Evolutionary conservation across 2,329 filamentous ascomycete species (phyloP), one percentile per base, ranked within the genome.

Genomic region (Sporothrix pallida): DNA sequence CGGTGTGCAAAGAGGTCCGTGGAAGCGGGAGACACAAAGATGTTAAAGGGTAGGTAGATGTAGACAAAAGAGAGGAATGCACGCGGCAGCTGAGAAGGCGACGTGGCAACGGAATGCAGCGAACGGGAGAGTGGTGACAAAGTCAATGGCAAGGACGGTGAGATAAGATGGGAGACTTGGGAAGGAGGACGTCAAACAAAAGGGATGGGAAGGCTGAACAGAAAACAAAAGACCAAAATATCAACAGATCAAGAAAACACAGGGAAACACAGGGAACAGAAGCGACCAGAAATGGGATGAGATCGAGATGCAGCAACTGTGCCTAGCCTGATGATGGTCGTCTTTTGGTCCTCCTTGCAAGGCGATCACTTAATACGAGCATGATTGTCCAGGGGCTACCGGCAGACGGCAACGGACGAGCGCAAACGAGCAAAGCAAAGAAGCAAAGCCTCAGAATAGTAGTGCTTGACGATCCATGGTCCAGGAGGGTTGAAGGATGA

Each of bases 281-380:
- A 4, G n/a, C 20, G 20, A 9, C 31, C 31, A 6, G 31, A 58
- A 58, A 44, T 26, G 8, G 20, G 62, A 15, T 42, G 31, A 44
- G 37, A 65, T 65, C 37, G 37, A 44, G 60, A 65, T 65, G 60
- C 17, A 12, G 12, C n/a, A 8, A 23, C 3, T 23, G 23, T 56
- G 20, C 23, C 52, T 4, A 56, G 23, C 20, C 20, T 56, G 23
- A 31, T 48, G 31, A 31, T 37, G 7, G 31, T 7, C 50, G 15
- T 52, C 50, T 54, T 17, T 54, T 37, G 31, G 7, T 37, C 31
- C 31, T 37, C 15, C 23, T 15, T 37, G 7, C 9, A 20, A 12
- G 62, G 23, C 62, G 42, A 67, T 67, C 62, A 67, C 42, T 67
- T 48, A 15, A 67, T 48, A 67, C 62, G 62, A 48, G 15, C 42